Evolutionary conservation across 768 basidiomycete genomes (phyloP), one percentile per base, ranked within the genome.

Genomic region (Exsudoporus frostii): DNA sequence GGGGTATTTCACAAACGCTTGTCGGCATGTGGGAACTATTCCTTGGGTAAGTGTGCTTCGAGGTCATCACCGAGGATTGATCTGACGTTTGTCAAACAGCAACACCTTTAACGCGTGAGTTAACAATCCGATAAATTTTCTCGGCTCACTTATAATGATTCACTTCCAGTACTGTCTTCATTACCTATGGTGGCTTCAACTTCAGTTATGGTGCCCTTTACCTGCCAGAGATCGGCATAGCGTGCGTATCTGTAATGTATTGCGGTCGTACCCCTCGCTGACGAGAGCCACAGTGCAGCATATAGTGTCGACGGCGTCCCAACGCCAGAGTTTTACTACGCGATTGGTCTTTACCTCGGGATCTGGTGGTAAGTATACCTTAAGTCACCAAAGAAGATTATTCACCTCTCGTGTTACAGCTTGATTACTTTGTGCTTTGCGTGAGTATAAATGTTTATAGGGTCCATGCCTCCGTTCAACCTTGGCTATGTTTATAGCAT

Each of bases 21-120:
- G 65, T 66, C 8, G 65, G 67, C 37, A 65, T 69, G 65, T 69
- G 67, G 65, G 65, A 69, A 27, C 64, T 66, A 56, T 66, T 61
- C 57, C 65, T 69, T 27, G 65, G 65, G 65, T 60, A 47, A 46
- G 66, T 44, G n/a, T 19, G 15, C 3, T 41, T 38, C 22, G 48
- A 37, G 14, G 22, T 40, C 44, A 20, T 25, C 15, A 7, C 14
- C 24, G 15, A 49, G 33, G 36, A 44, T 41, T 39, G 11, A 24
- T 38, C 46, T 63, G 43, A 65, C 7, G 11, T 33, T 36, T 11
- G 38, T 63, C 9, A 17, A 29, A 51, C 11, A 65, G 66, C 33
- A 66, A 65, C 37, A 66, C 66, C 7, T 66, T 63, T 41, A 65
- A 51, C 53, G 65, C 65, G 62, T 63, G 47, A 55, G 62, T 60